Base-by-base conservation (phyloP, 495 filamentous ascomycete genomes). In the Sabuloglossum arenarium region DNA sequence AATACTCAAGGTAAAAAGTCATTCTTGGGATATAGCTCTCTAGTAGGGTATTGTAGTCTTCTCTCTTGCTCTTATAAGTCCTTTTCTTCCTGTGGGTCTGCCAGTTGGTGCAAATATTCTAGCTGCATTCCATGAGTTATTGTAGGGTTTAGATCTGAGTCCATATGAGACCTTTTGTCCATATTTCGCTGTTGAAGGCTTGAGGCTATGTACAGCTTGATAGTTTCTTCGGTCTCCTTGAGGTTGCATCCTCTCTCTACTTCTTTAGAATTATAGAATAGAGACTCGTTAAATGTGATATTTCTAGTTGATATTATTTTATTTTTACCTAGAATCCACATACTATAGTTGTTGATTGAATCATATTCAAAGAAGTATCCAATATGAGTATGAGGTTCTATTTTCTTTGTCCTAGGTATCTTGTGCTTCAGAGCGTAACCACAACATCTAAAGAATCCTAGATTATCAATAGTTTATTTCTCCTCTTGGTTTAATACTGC, bases 291-390 rank as follows among this genome's bases (percentile, higher is more conserved):
- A 29, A 53, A 53, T 3, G 23, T 55, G 27, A 54, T 27, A 29
- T 52, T 54, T 19, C 59, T 50, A 5, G 39, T 59, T 27, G 56
- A 56, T 51, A 54, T 59, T 30, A 55, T 55, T 21, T 19, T 58
- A 23, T 53, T 6, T 30, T 19, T 24, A 8, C 24, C 14, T 28
- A 59, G 61, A 46, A 57, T 62, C 64, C 62, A 67, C 27, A 67
- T 61, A 12, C 60, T 53, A 56, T 60, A 67, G 23, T 63, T 61
- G 53, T 67, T 66, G 8, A 64, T 60, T 3, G 62, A 67, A 25
- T 59, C 55, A 58, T 64, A 67, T 19, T 59, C 65, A 1, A 66
- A 57, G 1, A 67, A 56, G 54, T 64, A 67, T 3, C 65, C 64
- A 29, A 67, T 58, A 57, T 59, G 60, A 0, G 65, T 62, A 50